These are phyloP conservation scores for Populus ilicifolia DNA, from an alignment of 345 rosid species.

Conservation along the genomic window DNA sequence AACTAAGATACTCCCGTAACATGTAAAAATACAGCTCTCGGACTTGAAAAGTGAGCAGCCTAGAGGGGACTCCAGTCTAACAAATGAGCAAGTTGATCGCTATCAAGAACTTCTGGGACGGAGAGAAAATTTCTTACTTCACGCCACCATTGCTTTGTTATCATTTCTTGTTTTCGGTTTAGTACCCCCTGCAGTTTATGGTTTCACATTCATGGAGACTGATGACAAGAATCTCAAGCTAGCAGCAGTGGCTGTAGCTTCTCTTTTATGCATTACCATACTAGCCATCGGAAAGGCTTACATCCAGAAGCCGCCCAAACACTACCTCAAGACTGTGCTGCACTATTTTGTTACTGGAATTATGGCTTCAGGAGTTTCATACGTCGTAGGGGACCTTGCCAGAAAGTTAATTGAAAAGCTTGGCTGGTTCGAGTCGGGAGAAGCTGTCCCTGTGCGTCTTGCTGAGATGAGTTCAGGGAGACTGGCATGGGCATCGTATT, in stretches of 20 bases:
- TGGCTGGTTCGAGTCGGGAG: slow-evolving; percentile 7
- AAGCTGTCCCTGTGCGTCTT: not conserved
- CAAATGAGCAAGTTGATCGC: slow-evolving; percentile 9
- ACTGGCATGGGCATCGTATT: slow-evolving; percentile 11
- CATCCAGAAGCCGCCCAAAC: not conserved
- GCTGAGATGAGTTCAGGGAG: not conserved
- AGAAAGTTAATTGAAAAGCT: slow-evolving; percentile 4
- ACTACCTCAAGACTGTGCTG: not conserved
- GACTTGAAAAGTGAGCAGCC: slow-evolving; percentile 12
- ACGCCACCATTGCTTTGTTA: slow-evolving; percentile 11
- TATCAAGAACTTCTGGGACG: slow-evolving; percentile 9
- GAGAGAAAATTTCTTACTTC: slow-evolving; percentile 11
- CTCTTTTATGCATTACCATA: slow-evolving; percentile 12
- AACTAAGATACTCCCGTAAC: not conserved
- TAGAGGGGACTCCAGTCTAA: not conserved
- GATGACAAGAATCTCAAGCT: slow-evolving; percentile 15
- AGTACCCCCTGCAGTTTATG: slow-evolving; percentile 16
- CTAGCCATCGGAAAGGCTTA: slow-evolving; percentile 24
- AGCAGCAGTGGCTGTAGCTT: slow-evolving; percentile 11
- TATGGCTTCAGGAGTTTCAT: slow-evolving; percentile 11
- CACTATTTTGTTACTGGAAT: not conserved
- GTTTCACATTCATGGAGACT: slow-evolving; percentile 8
- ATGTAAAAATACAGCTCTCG: slow-evolving; percentile 10
- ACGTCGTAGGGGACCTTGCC: not conserved
- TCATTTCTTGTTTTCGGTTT: slow-evolving; percentile 18